Conservation (phyloP, 1,284 basidiomycete species). For the Malassezia caprae region DNA sequence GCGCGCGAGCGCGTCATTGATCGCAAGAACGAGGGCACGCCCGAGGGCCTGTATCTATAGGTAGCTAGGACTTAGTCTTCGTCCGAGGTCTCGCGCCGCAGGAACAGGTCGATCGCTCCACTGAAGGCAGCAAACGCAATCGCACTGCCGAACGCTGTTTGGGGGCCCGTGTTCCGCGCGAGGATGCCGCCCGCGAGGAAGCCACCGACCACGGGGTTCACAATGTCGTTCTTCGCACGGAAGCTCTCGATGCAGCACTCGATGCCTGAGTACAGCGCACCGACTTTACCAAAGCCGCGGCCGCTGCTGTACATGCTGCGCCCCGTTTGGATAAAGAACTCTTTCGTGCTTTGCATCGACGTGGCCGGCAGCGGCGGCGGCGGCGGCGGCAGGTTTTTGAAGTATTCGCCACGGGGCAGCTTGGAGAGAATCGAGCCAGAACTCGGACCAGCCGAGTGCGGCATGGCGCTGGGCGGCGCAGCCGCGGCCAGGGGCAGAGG, state of each 20-base stretch:
- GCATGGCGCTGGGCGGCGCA: neutral
- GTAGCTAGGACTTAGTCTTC: slow-evolving; percentile 19
- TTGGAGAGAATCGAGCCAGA: slow-evolving; percentile 5
- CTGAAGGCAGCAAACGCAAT: slow-evolving; percentile 45
- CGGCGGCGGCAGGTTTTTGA: slow-evolving; percentile 9
- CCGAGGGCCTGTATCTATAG: slow-evolving; percentile 35
- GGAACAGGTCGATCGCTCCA: slow-evolving; percentile 44
- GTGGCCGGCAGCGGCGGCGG: slow-evolving; percentile 18
- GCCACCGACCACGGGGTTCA: slow-evolving; percentile 39
- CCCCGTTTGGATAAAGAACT: slow-evolving; percentile 89
- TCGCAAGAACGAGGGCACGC: slow-evolving; percentile 43
- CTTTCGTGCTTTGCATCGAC: slow-evolving; percentile 62
- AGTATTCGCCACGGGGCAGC: slow-evolving; percentile 2
- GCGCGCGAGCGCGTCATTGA: slow-evolving; percentile 45
- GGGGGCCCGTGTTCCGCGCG: slow-evolving; percentile 38
- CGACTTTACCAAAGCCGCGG: slow-evolving; percentile 88
- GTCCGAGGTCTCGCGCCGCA: slow-evolving; percentile 30
- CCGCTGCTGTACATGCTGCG: slow-evolving; percentile 80
- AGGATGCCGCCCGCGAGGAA: slow-evolving; percentile 39
- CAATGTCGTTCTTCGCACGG: slow-evolving; percentile 44
- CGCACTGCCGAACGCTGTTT: slow-evolving; percentile 40
- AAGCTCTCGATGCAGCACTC: slow-evolving; percentile 87
- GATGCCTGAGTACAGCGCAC: slow-evolving; percentile 79
- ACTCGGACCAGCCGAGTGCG: neutral
- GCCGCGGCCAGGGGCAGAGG: neutral